Conservation (phyloP, 1,284 basidiomycete species). For the Coniophora puteana region DNA sequence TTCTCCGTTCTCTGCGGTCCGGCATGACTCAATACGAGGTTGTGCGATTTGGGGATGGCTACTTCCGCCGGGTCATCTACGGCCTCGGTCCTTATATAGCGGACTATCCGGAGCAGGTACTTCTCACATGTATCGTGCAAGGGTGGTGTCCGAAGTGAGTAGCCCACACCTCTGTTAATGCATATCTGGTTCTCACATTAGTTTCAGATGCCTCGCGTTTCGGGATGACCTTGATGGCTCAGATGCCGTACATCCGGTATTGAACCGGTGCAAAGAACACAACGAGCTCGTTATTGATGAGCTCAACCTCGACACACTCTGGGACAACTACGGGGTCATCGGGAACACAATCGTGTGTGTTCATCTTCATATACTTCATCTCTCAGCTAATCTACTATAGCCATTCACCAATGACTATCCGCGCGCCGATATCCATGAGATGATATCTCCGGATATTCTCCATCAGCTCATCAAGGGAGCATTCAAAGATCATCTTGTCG, state of each 20-base stretch:
- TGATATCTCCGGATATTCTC: constrained; percentile 6
- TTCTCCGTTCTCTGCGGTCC: constrained; percentile 1
- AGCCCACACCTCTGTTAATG: not conserved
- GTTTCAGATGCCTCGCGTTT: constrained; percentile 15
- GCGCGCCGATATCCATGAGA: constrained; percentile 8
- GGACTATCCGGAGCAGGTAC: constrained; percentile 12
- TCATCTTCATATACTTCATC: not conserved
- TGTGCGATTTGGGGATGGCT: constrained; percentile 2
- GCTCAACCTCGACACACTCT: not conserved
- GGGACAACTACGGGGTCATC: constrained; percentile 4
- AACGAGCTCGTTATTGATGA: not conserved
- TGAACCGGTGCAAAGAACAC: not conserved
- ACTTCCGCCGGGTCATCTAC: constrained; percentile 5
- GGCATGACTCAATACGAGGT: constrained; percentile 6
- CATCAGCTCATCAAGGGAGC: constrained; percentile 5
- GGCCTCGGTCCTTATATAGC: constrained; percentile 9
- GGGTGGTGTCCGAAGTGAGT: constrained; percentile 1
- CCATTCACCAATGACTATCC: constrained; percentile 9
- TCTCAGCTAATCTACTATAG: not conserved
- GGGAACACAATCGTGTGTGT: not conserved
- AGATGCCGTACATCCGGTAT: not conserved
- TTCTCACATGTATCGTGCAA: constrained; percentile 6
- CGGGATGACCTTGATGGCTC: constrained; percentile 1
- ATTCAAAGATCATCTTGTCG: constrained; percentile 4
- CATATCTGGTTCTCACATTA: not conserved